Conservation (phyloP, 768 basidiomycete species). For the Phylloporus sp. region DNA sequence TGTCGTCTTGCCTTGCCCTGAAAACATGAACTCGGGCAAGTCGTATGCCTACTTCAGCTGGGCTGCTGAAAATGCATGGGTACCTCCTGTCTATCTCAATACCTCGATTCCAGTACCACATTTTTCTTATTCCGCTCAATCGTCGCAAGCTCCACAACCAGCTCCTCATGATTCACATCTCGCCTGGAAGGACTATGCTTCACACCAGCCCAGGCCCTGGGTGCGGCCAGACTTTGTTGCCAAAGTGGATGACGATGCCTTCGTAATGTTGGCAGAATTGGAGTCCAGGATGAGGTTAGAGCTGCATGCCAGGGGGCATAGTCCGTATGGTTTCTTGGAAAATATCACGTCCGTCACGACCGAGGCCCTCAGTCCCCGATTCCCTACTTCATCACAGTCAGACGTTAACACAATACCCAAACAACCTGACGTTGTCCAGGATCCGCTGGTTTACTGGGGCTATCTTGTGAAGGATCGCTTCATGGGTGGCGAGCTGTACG, state of each 20-base stretch:
- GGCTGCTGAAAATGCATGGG: slow-evolving; percentile 88
- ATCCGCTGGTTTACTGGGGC: slow-evolving; percentile 83
- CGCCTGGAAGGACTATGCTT: slow-evolving; percentile 47
- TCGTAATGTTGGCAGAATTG: slow-evolving; percentile 91
- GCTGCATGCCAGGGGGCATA: slow-evolving; percentile 45
- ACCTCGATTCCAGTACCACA: slow-evolving; percentile 37
- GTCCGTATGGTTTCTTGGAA: slow-evolving; percentile 18
- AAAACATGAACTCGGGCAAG: slow-evolving; percentile 98
- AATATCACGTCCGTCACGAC: slow-evolving; percentile 2
- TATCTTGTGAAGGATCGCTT: slow-evolving; percentile 89
- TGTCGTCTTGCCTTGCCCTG: slow-evolving; percentile 72
- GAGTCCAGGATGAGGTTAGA: slow-evolving; percentile 83
- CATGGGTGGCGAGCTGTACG: slow-evolving; percentile 95
- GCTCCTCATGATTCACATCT: slow-evolving; percentile 66
- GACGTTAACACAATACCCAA: neutral
- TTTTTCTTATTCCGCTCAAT: slow-evolving; percentile 65
- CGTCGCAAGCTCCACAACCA: slow-evolving; percentile 51
- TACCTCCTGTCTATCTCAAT: slow-evolving; percentile 67
- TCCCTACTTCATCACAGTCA: neutral
- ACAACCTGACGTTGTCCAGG: slow-evolving; percentile 29
- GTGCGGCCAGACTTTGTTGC: slow-evolving; percentile 86
- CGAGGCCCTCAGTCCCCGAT: neutral
- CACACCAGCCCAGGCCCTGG: slow-evolving; percentile 53
- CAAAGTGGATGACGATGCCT: slow-evolving; percentile 94
- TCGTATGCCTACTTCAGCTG: slow-evolving; percentile 88